Evolutionary conservation across 2,329 filamentous ascomycete species (phyloP).

Genomic region (Alternaria atra): DNA sequence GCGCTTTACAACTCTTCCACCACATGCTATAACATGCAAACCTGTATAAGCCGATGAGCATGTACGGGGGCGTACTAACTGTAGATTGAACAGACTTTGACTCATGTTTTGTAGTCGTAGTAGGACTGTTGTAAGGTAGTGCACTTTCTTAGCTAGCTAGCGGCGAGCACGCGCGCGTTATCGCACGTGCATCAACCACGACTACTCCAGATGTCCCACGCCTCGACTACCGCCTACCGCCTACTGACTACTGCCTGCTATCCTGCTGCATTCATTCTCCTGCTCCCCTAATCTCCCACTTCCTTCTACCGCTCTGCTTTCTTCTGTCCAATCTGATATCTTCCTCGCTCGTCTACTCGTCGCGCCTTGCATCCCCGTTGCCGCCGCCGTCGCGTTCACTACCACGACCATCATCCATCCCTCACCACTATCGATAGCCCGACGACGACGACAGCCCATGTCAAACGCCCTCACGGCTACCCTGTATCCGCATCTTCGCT

Average conservation of each 20-base stretch:
- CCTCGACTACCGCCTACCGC: background rate
- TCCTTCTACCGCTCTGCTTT: background rate
- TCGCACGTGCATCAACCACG: background rate
- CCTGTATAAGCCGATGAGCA: too few species aligned
- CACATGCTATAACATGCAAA: background rate
- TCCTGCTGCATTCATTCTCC: background rate
- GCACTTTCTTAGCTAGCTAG: background rate
- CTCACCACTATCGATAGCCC: conserved; percentile 18
- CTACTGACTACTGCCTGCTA: conserved; percentile 1
- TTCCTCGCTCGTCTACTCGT: background rate
- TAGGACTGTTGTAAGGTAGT: background rate
- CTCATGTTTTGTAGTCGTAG: background rate
- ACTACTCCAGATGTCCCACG: background rate
- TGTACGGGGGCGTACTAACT: background rate
- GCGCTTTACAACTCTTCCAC: background rate
- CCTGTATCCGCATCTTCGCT: conserved; percentile 50
- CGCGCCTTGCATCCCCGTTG: conserved; percentile 6
- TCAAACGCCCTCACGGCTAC: conserved; percentile 49
- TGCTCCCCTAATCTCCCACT: background rate
- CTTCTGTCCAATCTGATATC: background rate
- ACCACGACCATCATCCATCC: conserved; percentile 10
- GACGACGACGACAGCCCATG: conserved; percentile 42
- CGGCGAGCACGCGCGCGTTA: conserved; percentile 12
- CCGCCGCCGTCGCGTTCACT: conserved; percentile 13
- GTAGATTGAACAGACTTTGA: background rate